phyloP scores from a whole-genome alignment of 352 stramenopile species.

The Phytophthora uliginosa region DNA sequence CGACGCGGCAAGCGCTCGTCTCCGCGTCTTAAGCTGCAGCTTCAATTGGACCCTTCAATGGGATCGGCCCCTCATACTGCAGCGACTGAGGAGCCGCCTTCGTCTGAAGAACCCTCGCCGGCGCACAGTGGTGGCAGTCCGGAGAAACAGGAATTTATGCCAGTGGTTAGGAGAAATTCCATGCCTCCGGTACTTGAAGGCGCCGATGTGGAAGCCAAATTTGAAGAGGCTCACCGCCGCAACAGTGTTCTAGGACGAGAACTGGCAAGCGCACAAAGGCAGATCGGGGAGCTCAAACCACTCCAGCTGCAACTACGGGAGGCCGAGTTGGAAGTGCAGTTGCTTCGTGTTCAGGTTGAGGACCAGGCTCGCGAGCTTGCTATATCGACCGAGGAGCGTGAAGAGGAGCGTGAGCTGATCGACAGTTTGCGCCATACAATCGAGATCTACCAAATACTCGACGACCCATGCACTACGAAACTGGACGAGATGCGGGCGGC shows the following conservation, averaged over 20 bases:
- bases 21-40: conserved; percentile 28
- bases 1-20: conserved; percentile 20
- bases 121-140: conserved; percentile 24
- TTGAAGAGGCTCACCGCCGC: conserved; percentile 57
- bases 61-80: neutral
- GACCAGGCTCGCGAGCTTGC: conserved; percentile 42
- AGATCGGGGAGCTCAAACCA: conserved; percentile 62
- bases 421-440: conserved; percentile 70
- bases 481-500: conserved; percentile 21
- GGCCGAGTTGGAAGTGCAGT: conserved; percentile 41
- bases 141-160: conserved; percentile 29
- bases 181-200: conserved; percentile 30
- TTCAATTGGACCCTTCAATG: conserved; percentile 26
- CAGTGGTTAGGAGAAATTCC: conserved; percentile 26
- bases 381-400: conserved; percentile 40
- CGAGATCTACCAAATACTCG: conserved; percentile 68
- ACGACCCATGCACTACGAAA: conserved; percentile 49
- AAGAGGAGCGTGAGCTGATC: conserved; percentile 65
- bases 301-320: conserved; percentile 52
- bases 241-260: conserved; percentile 58
- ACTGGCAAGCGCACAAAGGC: conserved; percentile 62
- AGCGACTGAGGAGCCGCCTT: conserved; percentile 25
- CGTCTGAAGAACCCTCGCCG: conserved; percentile 32
- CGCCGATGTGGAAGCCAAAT: conserved; percentile 54
- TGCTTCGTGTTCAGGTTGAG: conserved; percentile 33